A percentile compares a stretch with the other conserved stretches of the same genome.
These are phyloP conservation scores for Prunella vulgaris DNA, from an alignment of 257 asterid genomes.

Conservation along the genomic window DNA sequence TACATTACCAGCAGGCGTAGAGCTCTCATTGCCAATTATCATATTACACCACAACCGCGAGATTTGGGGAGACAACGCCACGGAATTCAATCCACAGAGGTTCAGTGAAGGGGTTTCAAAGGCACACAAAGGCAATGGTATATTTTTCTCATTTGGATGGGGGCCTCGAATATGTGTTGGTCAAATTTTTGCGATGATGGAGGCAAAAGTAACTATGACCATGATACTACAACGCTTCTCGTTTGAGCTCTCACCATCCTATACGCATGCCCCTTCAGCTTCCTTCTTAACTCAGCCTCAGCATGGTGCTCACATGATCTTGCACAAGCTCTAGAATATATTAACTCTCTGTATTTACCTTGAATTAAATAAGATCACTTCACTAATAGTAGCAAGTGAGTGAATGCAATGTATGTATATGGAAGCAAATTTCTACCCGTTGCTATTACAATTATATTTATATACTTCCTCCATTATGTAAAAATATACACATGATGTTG, in stretches of 20 bases:
- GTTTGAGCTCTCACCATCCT: slow-evolving; percentile 35
- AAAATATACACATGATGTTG: no score
- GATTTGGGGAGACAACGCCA: slow-evolving; percentile 40
- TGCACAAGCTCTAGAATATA: slow-evolving; percentile 2
- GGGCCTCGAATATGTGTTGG: slow-evolving; percentile 43
- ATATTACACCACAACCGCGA: slow-evolving; percentile 17
- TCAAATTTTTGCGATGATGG: slow-evolving; percentile 31
- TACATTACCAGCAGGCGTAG: slow-evolving; percentile 30
- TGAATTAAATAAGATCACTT: no score
- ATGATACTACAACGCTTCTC: slow-evolving; percentile 40
- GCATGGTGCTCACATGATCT: slow-evolving; percentile 31
- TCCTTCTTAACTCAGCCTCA: slow-evolving; percentile 26
- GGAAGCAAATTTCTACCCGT: no score
- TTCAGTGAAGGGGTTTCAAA: slow-evolving; percentile 33
- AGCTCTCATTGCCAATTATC: slow-evolving; percentile 8
- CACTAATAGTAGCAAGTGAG: no score
- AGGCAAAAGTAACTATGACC: slow-evolving; percentile 23
- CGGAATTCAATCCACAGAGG: slow-evolving; percentile 41
- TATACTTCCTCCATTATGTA: no score
- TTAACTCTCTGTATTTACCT: background rate
- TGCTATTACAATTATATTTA: no score
- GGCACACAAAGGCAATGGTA: slow-evolving; percentile 26
- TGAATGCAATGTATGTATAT: no score
- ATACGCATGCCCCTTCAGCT: slow-evolving; percentile 28
- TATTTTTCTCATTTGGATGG: slow-evolving; percentile 41